Conservation (phyloP, 306 rosid genomes). For the Casuarina glauca region DNA sequence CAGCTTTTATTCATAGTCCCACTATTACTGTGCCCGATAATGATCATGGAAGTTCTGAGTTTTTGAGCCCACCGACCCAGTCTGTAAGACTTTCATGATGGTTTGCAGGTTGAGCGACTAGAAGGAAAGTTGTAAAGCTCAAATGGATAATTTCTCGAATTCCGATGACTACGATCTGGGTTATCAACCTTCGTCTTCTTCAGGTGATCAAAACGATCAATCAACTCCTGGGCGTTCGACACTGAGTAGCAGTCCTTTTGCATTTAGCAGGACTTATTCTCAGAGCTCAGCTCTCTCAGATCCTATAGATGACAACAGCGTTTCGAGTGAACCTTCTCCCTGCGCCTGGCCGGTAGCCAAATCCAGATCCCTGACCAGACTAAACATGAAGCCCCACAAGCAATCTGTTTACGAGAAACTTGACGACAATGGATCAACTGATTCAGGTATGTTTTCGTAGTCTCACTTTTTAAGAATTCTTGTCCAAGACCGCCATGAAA, state of each 20-base stretch:
- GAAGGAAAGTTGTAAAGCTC: slow-evolving; percentile 16
- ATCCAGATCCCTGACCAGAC: slow-evolving; percentile 45
- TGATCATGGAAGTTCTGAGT: slow-evolving; percentile 32
- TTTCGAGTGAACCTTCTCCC: slow-evolving; percentile 61
- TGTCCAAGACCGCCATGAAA: neutral
- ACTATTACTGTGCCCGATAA: slow-evolving; percentile 21
- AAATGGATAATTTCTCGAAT: slow-evolving; percentile 59
- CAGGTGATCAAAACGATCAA: slow-evolving; percentile 68
- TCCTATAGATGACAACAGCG: slow-evolving; percentile 53
- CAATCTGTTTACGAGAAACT: slow-evolving; percentile 36
- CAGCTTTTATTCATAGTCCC: slow-evolving; percentile 22
- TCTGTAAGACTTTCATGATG: slow-evolving; percentile 32
- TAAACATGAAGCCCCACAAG: slow-evolving; percentile 49
- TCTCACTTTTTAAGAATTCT: neutral
- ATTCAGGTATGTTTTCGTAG: slow-evolving; percentile 53
- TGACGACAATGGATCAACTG: slow-evolving; percentile 56
- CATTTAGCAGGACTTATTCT: slow-evolving; percentile 57
- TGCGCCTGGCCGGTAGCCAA: slow-evolving; percentile 45
- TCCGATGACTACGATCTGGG: slow-evolving; percentile 56
- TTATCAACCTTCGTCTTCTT: slow-evolving; percentile 66
- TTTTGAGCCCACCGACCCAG: slow-evolving; percentile 27
- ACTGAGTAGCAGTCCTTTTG: slow-evolving; percentile 61
- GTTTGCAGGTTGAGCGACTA: slow-evolving; percentile 50
- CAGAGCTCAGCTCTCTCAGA: slow-evolving; percentile 74
- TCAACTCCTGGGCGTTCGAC: slow-evolving; percentile 61